Percentiles rank a stretch among this genome's conserved stretches.
phyloP scores from a whole-genome alignment of 352 stramenopile species.

The Phytophthora agathidicida region DNA sequence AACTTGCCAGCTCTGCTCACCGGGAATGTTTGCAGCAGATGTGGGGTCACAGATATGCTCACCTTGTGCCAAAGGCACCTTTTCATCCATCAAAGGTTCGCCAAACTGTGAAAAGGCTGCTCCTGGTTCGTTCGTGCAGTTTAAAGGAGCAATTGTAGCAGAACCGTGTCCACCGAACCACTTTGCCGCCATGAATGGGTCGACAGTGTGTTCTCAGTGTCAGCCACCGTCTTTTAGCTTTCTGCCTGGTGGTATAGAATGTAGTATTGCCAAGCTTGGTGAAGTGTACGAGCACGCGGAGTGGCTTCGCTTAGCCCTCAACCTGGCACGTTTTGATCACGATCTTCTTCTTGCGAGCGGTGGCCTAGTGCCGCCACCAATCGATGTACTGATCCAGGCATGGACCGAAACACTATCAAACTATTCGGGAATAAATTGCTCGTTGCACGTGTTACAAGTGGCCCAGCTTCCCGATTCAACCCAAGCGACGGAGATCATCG shows the following conservation, averaged over 20 bases:
- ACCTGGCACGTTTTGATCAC: conserved; percentile 22
- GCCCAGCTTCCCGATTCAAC: background rate
- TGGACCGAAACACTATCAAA: conserved; percentile 31
- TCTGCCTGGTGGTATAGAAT: conserved; percentile 36
- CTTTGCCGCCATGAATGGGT: conserved; percentile 25
- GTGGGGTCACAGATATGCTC: conserved; percentile 23
- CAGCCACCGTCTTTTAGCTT: conserved; percentile 33
- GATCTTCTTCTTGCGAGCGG: conserved; percentile 6
- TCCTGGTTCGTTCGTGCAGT: conserved; percentile 41
- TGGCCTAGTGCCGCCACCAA: background rate
- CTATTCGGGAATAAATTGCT: conserved; percentile 13
- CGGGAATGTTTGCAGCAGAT: conserved; percentile 32
- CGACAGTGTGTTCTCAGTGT: conserved; percentile 38
- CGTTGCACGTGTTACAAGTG: conserved; percentile 39
- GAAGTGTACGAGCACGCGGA: conserved; percentile 52
- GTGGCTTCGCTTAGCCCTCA: conserved; percentile 37
- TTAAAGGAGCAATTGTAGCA: conserved; percentile 32
- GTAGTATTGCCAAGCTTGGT: conserved; percentile 31
- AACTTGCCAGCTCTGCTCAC: conserved; percentile 38
- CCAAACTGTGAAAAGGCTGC: conserved; percentile 35
- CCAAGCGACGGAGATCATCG: conserved; percentile 16
- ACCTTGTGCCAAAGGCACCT: conserved; percentile 44
- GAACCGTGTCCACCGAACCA: conserved; percentile 38
- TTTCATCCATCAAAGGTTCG: conserved; percentile 26
- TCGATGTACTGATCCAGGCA: conserved; percentile 15